phyloP scores from a whole-genome alignment of 129 eudicot genomes.

The Scalesia atractyloides region DNA sequence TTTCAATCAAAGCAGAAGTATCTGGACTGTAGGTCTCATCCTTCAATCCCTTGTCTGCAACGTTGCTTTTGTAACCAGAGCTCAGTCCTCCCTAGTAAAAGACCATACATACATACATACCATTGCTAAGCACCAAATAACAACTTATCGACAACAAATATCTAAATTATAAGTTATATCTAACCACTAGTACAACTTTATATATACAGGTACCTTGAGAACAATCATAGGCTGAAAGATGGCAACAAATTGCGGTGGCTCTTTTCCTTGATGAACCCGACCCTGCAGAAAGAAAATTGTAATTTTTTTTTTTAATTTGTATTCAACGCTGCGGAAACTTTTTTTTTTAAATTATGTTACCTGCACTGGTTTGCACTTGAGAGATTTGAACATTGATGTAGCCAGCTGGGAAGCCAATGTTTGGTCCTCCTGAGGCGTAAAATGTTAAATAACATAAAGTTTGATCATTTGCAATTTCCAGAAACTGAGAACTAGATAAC shows the following conservation, averaged over 20 bases:
- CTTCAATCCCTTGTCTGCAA: conserved; percentile 78
- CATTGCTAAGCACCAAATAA: not conserved
- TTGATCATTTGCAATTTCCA: not conserved
- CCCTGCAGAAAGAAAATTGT: conserved; percentile 54
- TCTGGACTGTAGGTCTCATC: conserved; percentile 85
- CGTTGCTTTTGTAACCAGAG: conserved; percentile 83
- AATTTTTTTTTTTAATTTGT: conserved; percentile 16
- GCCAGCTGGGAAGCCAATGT: conserved; percentile 62
- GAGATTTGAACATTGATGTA: conserved; percentile 75
- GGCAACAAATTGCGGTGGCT: conserved; percentile 95
- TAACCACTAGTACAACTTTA: conserved; percentile 4
- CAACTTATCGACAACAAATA: not conserved
- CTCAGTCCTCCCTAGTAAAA: conserved; percentile 80
- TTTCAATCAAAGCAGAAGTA: conserved; percentile 69
- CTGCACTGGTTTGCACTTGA: conserved; percentile 78
- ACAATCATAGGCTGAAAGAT: conserved; percentile 92
- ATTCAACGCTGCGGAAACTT: not conserved
- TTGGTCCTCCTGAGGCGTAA: conserved; percentile 67
- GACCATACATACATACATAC: conserved; percentile 1
- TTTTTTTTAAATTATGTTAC: conserved; percentile 32
- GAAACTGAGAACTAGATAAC: not conserved
- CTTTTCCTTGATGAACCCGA: conserved; percentile 89
- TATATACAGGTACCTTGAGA: conserved; percentile 66
- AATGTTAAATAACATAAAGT: not conserved
- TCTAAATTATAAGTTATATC: conserved; percentile 2